Conservation (phyloP, 805 yeast species). For the Ogataea naganishii region DNA sequence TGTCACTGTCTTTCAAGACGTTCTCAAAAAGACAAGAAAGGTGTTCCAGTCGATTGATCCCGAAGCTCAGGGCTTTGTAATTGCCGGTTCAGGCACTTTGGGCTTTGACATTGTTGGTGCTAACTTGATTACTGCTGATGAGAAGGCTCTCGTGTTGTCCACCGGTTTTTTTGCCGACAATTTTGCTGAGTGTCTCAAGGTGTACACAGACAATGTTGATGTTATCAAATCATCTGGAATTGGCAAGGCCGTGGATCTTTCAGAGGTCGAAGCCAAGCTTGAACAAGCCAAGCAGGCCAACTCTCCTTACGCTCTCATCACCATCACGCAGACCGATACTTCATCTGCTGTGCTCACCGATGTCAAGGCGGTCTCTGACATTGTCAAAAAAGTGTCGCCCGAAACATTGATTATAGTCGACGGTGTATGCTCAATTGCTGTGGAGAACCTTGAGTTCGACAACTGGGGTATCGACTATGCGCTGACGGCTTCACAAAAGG, state of each 20-base stretch:
- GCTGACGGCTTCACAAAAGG: slow-evolving; percentile 91
- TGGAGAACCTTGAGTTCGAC: slow-evolving; percentile 78
- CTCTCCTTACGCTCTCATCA: slow-evolving; percentile 50
- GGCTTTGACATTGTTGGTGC: slow-evolving; percentile 92
- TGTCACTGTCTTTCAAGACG: slow-evolving; percentile 60
- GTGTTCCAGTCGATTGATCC: slow-evolving; percentile 64
- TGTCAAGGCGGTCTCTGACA: slow-evolving; percentile 49
- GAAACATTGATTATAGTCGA: slow-evolving; percentile 81
- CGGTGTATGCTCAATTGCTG: slow-evolving; percentile 92
- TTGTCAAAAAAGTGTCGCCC: slow-evolving; percentile 63
- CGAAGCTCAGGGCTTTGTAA: slow-evolving; percentile 68
- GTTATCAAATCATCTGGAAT: slow-evolving; percentile 53
- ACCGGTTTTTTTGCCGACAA: slow-evolving; percentile 88
- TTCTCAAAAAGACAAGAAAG: slow-evolving; percentile 57
- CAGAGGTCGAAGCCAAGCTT: slow-evolving; percentile 47
- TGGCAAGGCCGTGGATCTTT: slow-evolving; percentile 62
- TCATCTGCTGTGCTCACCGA: slow-evolving; percentile 88
- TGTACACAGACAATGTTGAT: slow-evolving; percentile 72
- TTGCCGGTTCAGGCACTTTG: slow-evolving; percentile 88
- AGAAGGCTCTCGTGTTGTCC: slow-evolving; percentile 69
- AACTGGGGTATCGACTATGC: slow-evolving; percentile 86
- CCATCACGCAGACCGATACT: slow-evolving; percentile 93
- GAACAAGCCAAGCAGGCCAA: slow-evolving; percentile 23
- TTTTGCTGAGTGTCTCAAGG: slow-evolving; percentile 65
- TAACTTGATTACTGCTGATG: slow-evolving; percentile 59